Evolutionary conservation across 768 basidiomycete species (phyloP).

Genomic region (Termitomyces sp.): DNA sequence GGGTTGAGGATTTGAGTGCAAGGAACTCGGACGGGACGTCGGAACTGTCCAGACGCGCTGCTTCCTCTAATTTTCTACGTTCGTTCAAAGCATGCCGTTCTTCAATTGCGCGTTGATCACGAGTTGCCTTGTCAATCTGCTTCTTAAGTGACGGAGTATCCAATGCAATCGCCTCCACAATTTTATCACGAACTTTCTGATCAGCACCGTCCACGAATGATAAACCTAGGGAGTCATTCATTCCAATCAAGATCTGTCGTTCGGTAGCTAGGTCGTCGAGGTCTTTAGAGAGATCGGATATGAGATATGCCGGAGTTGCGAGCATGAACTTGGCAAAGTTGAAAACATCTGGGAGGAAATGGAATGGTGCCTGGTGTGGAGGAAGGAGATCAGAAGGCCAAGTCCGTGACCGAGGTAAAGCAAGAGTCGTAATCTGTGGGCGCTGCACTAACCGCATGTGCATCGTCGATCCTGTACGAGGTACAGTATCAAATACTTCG

Average conservation of each 20-base stretch:
- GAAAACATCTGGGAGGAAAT: conserved; percentile 91
- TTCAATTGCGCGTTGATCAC: conserved; percentile 50
- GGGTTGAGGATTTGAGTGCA: conserved; percentile 28
- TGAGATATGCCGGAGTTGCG: conserved; percentile 82
- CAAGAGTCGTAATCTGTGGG: conserved; percentile 92
- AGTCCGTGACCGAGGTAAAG: conserved; percentile 83
- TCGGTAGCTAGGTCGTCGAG: conserved; percentile 69
- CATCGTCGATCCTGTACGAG: conserved; percentile 53
- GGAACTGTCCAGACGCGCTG: conserved; percentile 3
- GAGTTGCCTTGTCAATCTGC: conserved; percentile 57
- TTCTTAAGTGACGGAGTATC: conserved; percentile 62
- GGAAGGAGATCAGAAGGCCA: conserved; percentile 94
- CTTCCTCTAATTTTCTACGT: conserved; percentile 23
- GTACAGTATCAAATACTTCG: conserved; percentile 30
- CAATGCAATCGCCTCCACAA: conserved; percentile 72
- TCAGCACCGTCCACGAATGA: conserved; percentile 79
- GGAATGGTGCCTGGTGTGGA: conserved; percentile 90
- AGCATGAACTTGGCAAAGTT: conserved; percentile 94
- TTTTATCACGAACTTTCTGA: conserved; percentile 68
- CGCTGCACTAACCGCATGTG: conserved; percentile 89
- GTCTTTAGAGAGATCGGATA: conserved; percentile 67
- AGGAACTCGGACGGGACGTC: conserved; percentile 62
- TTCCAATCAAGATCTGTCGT: conserved; percentile 53
- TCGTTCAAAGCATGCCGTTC: conserved; percentile 31
- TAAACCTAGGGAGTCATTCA: conserved; percentile 72